Conservation (phyloP, 495 filamentous ascomycete species). For the Melanomma pulvis-pyrius region DNA sequence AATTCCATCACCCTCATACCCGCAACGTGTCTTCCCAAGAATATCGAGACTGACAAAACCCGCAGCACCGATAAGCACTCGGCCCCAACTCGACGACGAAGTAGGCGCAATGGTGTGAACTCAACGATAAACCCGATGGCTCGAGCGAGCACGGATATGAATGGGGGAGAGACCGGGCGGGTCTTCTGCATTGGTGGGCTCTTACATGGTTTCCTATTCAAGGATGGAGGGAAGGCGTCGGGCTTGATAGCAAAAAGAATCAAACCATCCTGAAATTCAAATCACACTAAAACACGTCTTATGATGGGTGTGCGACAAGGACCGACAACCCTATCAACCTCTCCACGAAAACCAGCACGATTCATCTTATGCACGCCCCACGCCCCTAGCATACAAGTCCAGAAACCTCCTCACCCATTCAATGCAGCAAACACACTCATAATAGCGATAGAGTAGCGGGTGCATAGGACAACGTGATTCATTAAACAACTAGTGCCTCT, state of each 20-base stretch:
- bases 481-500: no score
- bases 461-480: no score
- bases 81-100: neutral
- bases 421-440: no score
- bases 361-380: no score
- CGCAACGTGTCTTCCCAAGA: neutral
- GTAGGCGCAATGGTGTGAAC: constrained; percentile 13
- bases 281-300: neutral
- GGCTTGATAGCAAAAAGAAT: constrained; percentile 21
- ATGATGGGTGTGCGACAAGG: no score
- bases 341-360: no score
- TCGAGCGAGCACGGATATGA: constrained; percentile 6
- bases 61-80: constrained; percentile 35
- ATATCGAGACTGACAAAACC: neutral
- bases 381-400: no score
- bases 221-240: constrained; percentile 11
- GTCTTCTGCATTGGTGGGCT: constrained; percentile 28
- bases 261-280: constrained; percentile 22
- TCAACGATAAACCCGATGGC: constrained; percentile 9
- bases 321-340: neutral
- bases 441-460: no score
- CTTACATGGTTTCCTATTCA: constrained; percentile 10
- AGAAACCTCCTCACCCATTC: no score
- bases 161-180: constrained; percentile 1
- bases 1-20: neutral